phyloP scores from a whole-genome alignment of 208 protist genomes.

The Trypanosoma theileri region DNA sequence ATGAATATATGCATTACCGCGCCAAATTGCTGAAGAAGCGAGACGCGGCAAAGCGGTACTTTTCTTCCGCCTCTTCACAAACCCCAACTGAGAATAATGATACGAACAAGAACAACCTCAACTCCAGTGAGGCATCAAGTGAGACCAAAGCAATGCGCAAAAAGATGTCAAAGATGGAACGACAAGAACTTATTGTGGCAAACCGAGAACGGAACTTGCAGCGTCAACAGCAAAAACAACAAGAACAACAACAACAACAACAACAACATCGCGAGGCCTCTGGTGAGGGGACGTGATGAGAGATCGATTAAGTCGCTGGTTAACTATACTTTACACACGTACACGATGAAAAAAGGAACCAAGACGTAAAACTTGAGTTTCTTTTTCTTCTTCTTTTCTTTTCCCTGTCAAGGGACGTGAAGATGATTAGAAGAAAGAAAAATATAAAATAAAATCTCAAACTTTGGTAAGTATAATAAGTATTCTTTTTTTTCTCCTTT shows the following conservation, averaged over 20 bases:
- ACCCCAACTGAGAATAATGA: slow-evolving; percentile 2
- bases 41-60: slow-evolving; percentile 35
- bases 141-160: not conserved
- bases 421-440: too few species aligned
- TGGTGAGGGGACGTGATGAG: slow-evolving; percentile 1
- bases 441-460: too few species aligned
- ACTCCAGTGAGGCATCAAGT: not conserved
- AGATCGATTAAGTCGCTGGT: slow-evolving; percentile 9
- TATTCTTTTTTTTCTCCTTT: not conserved
- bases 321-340: not conserved
- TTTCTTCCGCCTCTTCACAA: not conserved
- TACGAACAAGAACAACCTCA: slow-evolving; percentile 6
- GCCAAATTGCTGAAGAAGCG: slow-evolving; percentile 51
- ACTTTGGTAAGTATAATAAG: too few species aligned
- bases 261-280: not conserved
- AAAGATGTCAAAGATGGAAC: slow-evolving; percentile 22
- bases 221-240: slow-evolving; percentile 2
- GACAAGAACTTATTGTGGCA: slow-evolving; percentile 52
- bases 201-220: slow-evolving; percentile 65
- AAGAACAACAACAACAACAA: not conserved
- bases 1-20: slow-evolving; percentile 74
- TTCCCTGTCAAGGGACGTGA: too few species aligned
- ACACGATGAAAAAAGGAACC: too few species aligned
- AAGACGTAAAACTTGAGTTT: too few species aligned
- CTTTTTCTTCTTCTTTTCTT: too few species aligned